These are phyloP conservation scores for Usnea hakonensis DNA, from an alignment of 495 filamentous ascomycete species.

Conservation along the genomic window DNA sequence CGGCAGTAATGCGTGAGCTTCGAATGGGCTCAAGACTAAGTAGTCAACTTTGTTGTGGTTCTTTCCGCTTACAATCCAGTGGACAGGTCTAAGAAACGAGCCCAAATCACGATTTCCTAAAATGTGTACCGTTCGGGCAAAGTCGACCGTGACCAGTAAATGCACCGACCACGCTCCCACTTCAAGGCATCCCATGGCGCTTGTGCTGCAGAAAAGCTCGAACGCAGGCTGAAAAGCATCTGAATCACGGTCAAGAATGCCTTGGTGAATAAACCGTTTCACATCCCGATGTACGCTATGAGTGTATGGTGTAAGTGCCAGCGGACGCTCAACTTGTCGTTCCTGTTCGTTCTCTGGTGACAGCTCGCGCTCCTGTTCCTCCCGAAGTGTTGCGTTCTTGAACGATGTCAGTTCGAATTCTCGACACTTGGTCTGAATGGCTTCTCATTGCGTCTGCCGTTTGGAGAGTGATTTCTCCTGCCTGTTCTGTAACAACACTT, in stretches of 20 bases:
- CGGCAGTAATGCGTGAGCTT: conserved; percentile 48
- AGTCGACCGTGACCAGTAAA: conserved; percentile 51
- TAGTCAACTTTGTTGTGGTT: conserved; percentile 18
- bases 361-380: conserved; percentile 66
- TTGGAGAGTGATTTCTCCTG: conserved; percentile 6
- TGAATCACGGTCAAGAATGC: conserved; percentile 20
- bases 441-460: conserved; percentile 17
- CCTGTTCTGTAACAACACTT: conserved; percentile 13
- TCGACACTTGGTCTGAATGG: conserved; percentile 35
- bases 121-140: too few species aligned
- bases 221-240: conserved; percentile 45
- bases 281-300: conserved; percentile 47
- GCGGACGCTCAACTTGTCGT: conserved; percentile 44
- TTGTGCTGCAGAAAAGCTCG: conserved; percentile 35
- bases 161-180: conserved; percentile 33
- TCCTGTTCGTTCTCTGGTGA: conserved; percentile 55
- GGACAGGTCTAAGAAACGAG: conserved; percentile 47
- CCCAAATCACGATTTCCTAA: too few species aligned
- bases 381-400: conserved; percentile 40
- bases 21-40: conserved; percentile 55
- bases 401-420: conserved; percentile 37
- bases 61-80: conserved; percentile 47
- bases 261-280: conserved; percentile 30
- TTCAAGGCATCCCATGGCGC: conserved; percentile 29
- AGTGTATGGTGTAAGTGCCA: conserved; percentile 24